Conservation (phyloP, 805 yeast species). For the Candida xyloterini region DNA sequence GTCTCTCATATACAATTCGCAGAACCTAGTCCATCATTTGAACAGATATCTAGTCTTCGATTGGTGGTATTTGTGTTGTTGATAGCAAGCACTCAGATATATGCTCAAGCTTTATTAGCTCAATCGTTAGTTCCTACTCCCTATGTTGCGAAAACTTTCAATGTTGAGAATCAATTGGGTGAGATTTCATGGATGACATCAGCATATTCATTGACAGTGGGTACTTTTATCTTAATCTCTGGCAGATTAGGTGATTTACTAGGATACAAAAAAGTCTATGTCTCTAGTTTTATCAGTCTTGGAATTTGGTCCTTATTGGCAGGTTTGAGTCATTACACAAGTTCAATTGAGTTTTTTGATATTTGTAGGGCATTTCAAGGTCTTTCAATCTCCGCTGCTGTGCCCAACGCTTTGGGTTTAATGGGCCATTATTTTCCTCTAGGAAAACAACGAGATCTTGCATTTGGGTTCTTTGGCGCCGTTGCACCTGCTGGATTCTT, state of each 20-base stretch:
- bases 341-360: conserved; percentile 48
- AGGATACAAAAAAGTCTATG: conserved; percentile 55
- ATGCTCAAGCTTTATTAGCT: conserved; percentile 38
- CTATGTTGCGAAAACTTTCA: conserved; percentile 31
- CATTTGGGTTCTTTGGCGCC: conserved; percentile 56
- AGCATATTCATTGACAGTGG: conserved; percentile 65
- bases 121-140: conserved; percentile 30
- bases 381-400: conserved; percentile 54
- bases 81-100: conserved; percentile 31
- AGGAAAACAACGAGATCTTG: conserved; percentile 50
- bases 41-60: conserved; percentile 17
- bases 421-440: conserved; percentile 44
- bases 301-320: conserved; percentile 56
- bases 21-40: conserved; percentile 18
- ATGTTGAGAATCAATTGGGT: conserved; percentile 27
- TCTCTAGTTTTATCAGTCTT: conserved; percentile 55
- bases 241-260: conserved; percentile 73
- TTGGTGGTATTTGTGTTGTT: conserved; percentile 16
- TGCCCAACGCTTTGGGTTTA: conserved; percentile 62
- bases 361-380: conserved; percentile 63
- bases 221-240: conserved; percentile 65
- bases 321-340: conserved; percentile 54
- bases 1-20: background rate
- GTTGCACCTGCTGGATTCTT: conserved; percentile 63
- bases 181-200: conserved; percentile 66